Evolutionary conservation across 2,329 filamentous ascomycete genomes (phyloP).

Genomic region (Cladophialophora exuberans): DNA sequence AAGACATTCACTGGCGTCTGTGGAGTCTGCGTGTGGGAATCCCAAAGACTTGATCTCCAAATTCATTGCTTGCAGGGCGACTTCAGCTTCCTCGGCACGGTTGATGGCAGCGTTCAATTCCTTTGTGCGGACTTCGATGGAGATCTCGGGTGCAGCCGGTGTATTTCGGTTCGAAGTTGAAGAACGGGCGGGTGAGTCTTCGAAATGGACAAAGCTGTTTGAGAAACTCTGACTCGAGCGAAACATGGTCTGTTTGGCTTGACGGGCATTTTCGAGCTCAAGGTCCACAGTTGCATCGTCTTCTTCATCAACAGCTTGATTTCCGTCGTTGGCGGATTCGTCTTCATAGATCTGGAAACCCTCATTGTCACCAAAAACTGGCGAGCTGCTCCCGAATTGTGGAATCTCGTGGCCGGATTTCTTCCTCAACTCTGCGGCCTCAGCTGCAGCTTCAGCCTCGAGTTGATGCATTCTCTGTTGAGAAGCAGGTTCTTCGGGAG

Average conservation of each 20-base stretch:
- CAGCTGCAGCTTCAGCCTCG: constrained; percentile 34
- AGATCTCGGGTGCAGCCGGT: constrained; percentile 43
- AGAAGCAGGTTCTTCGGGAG: constrained; percentile 2
- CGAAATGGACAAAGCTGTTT: constrained; percentile 28
- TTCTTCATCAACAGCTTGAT: constrained; percentile 28
- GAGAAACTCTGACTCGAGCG: constrained; percentile 36
- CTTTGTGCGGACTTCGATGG: constrained; percentile 43
- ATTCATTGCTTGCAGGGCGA: constrained; percentile 41
- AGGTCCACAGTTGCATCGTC: constrained; percentile 39
- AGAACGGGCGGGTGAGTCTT: constrained; percentile 30
- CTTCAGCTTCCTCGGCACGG: constrained; percentile 44
- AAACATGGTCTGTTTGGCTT: constrained; percentile 46
- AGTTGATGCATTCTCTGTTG: constrained; percentile 32
- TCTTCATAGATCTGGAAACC: constrained; percentile 34
- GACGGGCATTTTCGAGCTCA: constrained; percentile 44
- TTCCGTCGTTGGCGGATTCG: constrained; percentile 28
- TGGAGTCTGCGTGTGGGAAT: constrained; percentile 41
- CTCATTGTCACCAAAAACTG: constrained; percentile 19
- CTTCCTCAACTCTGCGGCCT: constrained; percentile 33
- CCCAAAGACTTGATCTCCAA: constrained; percentile 44
- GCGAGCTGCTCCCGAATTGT: not conserved
- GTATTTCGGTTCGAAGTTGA: constrained; percentile 30
- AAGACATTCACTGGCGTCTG: constrained; percentile 38
- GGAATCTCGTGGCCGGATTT: constrained; percentile 27
- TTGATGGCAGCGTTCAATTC: constrained; percentile 41